A percentile compares a stretch with the other conserved stretches of the same genome.
Evolutionary conservation across 2,329 filamentous ascomycete genomes (phyloP).

Genomic region (Stagonosporopsis vannaccii): DNA sequence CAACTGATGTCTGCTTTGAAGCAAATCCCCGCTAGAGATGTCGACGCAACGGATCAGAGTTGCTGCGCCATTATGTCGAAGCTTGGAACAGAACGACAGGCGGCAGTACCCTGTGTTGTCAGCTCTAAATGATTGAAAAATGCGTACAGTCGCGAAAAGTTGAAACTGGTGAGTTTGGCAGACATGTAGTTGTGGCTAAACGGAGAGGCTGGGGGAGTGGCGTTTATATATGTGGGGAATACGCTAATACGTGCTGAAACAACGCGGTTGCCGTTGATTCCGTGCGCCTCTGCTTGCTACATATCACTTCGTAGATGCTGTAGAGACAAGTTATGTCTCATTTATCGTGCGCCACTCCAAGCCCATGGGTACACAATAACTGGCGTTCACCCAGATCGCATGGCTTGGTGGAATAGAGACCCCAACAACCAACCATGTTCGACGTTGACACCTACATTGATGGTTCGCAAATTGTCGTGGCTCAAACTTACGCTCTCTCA

Average conservation of each 20-base stretch:
- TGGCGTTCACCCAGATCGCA: neutral
- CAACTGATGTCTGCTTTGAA: neutral
- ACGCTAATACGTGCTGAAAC: slow-evolving; percentile 4
- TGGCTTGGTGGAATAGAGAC: neutral
- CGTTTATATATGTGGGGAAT: neutral
- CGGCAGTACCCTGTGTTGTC: neutral
- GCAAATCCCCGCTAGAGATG: neutral
- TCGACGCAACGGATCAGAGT: neutral
- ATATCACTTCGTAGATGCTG: neutral
- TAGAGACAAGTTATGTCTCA: neutral
- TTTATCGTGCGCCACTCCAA: neutral
- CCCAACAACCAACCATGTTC: neutral
- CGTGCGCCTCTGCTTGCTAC: neutral
- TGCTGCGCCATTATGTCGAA: neutral
- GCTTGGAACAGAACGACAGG: neutral
- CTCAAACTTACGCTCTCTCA: slow-evolving; percentile 7
- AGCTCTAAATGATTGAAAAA: neutral
- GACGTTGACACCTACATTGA: neutral
- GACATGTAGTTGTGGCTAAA: neutral
- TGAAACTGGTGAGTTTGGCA: neutral
- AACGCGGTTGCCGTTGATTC: neutral
- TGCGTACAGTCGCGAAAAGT: neutral
- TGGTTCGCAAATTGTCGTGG: neutral
- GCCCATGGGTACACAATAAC: neutral
- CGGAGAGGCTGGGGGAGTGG: slow-evolving; percentile 1